Base-by-base conservation (phyloP, 768 basidiomycete genomes). In the Mrakia hoshinonis region DNA sequence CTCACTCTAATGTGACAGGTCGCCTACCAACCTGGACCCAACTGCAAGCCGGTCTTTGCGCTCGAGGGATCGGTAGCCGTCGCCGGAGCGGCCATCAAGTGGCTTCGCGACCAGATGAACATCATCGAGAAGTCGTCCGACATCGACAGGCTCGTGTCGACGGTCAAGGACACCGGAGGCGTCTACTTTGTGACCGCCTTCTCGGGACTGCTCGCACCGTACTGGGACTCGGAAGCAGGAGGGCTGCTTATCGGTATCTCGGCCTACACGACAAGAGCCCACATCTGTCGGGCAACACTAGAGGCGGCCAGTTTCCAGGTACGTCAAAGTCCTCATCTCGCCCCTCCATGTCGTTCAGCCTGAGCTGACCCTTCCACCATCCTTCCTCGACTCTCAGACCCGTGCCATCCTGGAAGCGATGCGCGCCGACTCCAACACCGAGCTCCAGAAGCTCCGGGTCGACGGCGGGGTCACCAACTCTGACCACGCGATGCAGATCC, bases 21-120 rank as follows among this genome's bases (percentile, higher is more conserved):
- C 69, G 96, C 89, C 22, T 99, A 91, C 81, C 89, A 92, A 81
- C 85, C 92, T 46, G 91, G 94, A 18, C 85, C 87, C 7, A 81
- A 85, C 43, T 82, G 85, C 7, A 87, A 88, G 74, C 89, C 95
- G 0, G 85, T 92, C 4, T 99, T 97, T 77, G 93, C 95, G 7
- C 82, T 99, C 47, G 96, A 99, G 80, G 96, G 96, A 4, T 89
- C 89, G 74, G 93, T 97, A 74, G 91, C 90, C 31, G 95, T 97
- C 47, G 96, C 94, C 20, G 96, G 96, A 48, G 90, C 89, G 75
- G 92, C 92, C 11, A 87, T 99, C 77, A 94, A 94, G 80, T 99
- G 96, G 94, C 82, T 98, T 31, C 87, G 95, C 18, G 96, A 99
- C 81, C 88, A 91, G 20, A 87, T 98, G 85, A 79, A 82, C 43